A percentile compares a stretch with the other conserved stretches of the same genome.
Conservation (phyloP, 768 basidiomycete species). For the Daedalea quercina region DNA sequence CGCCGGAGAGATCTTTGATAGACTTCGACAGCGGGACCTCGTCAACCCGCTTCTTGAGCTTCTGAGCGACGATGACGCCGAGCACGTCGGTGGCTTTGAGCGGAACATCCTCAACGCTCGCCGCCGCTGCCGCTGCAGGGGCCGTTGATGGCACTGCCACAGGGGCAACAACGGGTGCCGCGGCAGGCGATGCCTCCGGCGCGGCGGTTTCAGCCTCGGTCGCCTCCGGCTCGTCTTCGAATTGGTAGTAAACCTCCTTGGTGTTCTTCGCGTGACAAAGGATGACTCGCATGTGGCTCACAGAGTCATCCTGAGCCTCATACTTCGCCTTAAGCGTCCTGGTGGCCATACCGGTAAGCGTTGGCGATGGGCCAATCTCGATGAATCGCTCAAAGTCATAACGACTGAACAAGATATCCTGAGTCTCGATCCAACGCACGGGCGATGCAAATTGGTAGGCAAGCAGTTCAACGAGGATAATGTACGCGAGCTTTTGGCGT, state of each 20-base stretch:
- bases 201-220: constrained; percentile 27
- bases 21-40: constrained; percentile 90
- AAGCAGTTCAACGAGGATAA: constrained; percentile 92
- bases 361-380: constrained; percentile 95
- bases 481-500: constrained; percentile 91
- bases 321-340: constrained; percentile 92
- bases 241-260: constrained; percentile 97
- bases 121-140: constrained; percentile 55
- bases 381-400: constrained; percentile 91
- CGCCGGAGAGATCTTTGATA: constrained; percentile 97
- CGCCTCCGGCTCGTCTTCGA: constrained; percentile 75
- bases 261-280: constrained; percentile 92
- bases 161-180: constrained; percentile 33
- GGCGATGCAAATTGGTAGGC: constrained; percentile 99
- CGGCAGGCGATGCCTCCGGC: constrained; percentile 25
- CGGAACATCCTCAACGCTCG: constrained; percentile 82
- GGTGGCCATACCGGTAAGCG: constrained; percentile 90
- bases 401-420: constrained; percentile 84
- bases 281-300: constrained; percentile 71
- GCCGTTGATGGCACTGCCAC: constrained; percentile 37
- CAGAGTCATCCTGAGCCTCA: constrained; percentile 82
- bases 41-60: constrained; percentile 90
- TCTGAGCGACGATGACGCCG: constrained; percentile 87
- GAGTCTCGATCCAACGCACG: constrained; percentile 99
- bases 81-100: constrained; percentile 89